These are phyloP conservation scores for Phragmites australis DNA, from an alignment of 176 grass and related monocot species.

Conservation along the genomic window DNA sequence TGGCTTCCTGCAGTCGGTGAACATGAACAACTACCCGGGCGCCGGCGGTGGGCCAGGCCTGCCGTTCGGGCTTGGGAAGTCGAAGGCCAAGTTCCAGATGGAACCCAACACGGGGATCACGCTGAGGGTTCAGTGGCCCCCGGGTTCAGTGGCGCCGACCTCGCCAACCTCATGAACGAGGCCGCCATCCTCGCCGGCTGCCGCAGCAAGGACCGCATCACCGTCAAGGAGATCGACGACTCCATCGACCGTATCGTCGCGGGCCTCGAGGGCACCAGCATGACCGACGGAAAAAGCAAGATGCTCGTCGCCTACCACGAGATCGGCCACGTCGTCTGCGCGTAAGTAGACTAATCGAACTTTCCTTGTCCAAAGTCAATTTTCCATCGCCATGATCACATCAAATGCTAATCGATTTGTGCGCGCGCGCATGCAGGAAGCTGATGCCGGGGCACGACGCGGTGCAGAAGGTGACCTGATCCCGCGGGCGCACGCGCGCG, in stretches of 20 bases:
- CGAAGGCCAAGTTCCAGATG: conserved; percentile 89
- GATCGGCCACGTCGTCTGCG: conserved; percentile 88
- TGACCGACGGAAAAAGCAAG: conserved; percentile 85
- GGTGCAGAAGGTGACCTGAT: conserved; percentile 88
- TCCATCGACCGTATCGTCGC: conserved; percentile 84
- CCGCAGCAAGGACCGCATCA: conserved; percentile 59
- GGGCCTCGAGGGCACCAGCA: conserved; percentile 71
- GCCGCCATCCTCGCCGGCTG: conserved; percentile 83
- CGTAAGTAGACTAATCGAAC: conserved; percentile 36
- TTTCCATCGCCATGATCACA: not conserved
- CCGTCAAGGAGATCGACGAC: conserved; percentile 73
- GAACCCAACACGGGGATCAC: conserved; percentile 87
- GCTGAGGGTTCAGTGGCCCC: too few species aligned
- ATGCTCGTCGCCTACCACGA: conserved; percentile 83
- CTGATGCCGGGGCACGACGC: conserved; percentile 72
- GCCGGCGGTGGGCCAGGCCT: conserved; percentile 46
- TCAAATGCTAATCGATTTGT: not conserved
- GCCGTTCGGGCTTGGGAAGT: conserved; percentile 70
- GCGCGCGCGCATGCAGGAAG: conserved; percentile 36
- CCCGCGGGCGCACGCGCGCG: conserved; percentile 64
- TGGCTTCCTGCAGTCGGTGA: conserved; percentile 39
- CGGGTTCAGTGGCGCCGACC: conserved; percentile 81
- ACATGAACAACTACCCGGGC: conserved; percentile 41
- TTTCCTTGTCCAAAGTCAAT: not conserved
- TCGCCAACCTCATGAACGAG: conserved; percentile 94